These are phyloP conservation scores for Ramicandelaber brevisporus DNA, from an alignment of 192 early-diverging fungal species.

Conservation along the genomic window DNA sequence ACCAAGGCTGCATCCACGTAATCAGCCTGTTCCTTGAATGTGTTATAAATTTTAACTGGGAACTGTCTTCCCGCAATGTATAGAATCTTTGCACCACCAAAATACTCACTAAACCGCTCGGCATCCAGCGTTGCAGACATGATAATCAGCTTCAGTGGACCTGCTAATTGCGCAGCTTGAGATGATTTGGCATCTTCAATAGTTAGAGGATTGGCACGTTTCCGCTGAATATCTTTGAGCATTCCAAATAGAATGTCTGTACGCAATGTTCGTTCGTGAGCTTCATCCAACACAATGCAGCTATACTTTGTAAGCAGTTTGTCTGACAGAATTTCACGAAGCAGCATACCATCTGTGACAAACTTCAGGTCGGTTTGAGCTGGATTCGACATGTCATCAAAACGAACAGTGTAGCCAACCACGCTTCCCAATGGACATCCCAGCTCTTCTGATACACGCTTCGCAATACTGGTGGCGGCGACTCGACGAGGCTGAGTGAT, in stretches of 20 bases:
- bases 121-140: constrained; percentile 96
- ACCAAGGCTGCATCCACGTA: constrained; percentile 76
- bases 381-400: constrained; percentile 66
- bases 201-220: constrained; percentile 15
- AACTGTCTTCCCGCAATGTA: constrained; percentile 78
- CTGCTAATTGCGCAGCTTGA: not conserved
- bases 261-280: constrained; percentile 89
- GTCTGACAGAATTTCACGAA: constrained; percentile 75
- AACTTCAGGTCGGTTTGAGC: constrained; percentile 63
- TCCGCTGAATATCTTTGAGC: constrained; percentile 64
- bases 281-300: constrained; percentile 84
- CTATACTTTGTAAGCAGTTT: constrained; percentile 47
- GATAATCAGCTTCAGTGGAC: constrained; percentile 64
- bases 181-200: constrained; percentile 3
- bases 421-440: constrained; percentile 35
- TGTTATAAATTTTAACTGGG: constrained; percentile 62
- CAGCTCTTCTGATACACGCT: constrained; percentile 57
- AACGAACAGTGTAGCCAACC: constrained; percentile 90
- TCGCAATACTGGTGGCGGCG: constrained; percentile 57
- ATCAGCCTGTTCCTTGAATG: constrained; percentile 58
- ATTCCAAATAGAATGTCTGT: constrained; percentile 95
- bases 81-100: constrained; percentile 57
- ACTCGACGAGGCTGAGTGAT: constrained; percentile 69
- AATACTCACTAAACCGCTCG: constrained; percentile 73
- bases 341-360: constrained; percentile 88